Conservation (phyloP, 176 grass and related monocot species). For the Raddia guianensis region DNA sequence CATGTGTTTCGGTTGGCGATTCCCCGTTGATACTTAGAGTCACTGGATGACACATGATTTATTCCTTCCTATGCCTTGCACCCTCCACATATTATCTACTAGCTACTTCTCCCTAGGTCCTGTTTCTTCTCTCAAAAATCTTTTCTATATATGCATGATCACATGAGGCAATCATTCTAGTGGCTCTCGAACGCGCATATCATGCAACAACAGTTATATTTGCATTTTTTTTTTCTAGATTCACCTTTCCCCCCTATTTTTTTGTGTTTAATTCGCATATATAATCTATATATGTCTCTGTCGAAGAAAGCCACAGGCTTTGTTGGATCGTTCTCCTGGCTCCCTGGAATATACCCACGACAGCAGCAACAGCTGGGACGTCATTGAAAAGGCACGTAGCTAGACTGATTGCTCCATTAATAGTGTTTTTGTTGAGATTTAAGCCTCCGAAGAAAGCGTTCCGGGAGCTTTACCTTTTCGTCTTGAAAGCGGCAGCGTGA, state of each 20-base stretch:
- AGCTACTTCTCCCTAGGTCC: no score
- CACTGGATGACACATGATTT: neutral
- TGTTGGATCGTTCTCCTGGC: constrained; percentile 10
- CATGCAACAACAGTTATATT: neutral
- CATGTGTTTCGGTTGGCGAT: neutral
- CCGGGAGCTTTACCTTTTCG: neutral
- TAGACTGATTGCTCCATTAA: neutral
- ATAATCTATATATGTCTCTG: neutral
- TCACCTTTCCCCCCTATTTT: neutral
- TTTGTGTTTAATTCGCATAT: neutral
- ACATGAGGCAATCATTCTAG: neutral
- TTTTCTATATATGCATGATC: neutral
- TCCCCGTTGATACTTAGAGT: neutral
- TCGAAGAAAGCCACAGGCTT: neutral
- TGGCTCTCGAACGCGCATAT: neutral
- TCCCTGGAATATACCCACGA: constrained; percentile 29
- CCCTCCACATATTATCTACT: no score
- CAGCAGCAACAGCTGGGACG: neutral
- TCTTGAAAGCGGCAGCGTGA: neutral
- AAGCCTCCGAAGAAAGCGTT: neutral
- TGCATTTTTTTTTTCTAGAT: neutral
- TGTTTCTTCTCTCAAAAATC: neutral
- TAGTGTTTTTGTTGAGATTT: neutral
- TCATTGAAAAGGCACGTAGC: constrained; percentile 10
- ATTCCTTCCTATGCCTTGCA: neutral